Conservation (phyloP, 2,329 filamentous ascomycete species). For the Scedosporium aurantiacum region DNA sequence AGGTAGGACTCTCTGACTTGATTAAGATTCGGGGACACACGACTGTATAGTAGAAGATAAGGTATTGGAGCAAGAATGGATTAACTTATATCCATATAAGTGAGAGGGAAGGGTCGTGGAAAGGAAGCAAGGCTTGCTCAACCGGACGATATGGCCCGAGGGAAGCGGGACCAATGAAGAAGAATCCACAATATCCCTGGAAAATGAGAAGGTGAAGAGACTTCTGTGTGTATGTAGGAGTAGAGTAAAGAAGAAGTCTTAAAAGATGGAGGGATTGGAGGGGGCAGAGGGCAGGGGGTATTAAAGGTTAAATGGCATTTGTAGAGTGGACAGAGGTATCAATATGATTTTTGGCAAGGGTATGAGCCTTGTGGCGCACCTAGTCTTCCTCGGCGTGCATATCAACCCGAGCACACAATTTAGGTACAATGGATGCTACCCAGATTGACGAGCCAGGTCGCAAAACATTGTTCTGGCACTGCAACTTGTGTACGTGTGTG, state of each 20-base stretch:
- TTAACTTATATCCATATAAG: too few species aligned
- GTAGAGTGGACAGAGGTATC: not conserved
- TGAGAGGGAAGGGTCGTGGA: too few species aligned
- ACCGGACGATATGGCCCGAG: too few species aligned
- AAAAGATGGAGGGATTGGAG: not conserved
- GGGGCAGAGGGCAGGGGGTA: not conserved
- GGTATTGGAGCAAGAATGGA: too few species aligned
- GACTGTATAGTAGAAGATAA: too few species aligned
- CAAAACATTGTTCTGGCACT: not conserved
- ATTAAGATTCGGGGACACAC: too few species aligned
- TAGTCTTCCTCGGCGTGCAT: not conserved
- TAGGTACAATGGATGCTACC: not conserved
- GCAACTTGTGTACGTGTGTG: not conserved
- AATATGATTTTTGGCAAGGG: not conserved
- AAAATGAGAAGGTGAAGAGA: not conserved
- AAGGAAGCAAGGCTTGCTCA: too few species aligned
- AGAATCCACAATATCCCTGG: too few species aligned
- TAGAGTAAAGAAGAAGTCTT: not conserved
- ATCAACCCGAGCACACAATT: not conserved
- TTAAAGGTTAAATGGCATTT: not conserved
- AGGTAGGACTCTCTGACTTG: too few species aligned
- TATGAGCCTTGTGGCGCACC: slow-evolving; percentile 1
- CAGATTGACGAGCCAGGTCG: not conserved
- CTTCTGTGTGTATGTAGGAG: not conserved
- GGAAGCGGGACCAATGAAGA: too few species aligned